These are phyloP conservation scores for Colletotrichum caudatum DNA, from an alignment of 2,329 filamentous ascomycete species.

Conservation along the genomic window DNA sequence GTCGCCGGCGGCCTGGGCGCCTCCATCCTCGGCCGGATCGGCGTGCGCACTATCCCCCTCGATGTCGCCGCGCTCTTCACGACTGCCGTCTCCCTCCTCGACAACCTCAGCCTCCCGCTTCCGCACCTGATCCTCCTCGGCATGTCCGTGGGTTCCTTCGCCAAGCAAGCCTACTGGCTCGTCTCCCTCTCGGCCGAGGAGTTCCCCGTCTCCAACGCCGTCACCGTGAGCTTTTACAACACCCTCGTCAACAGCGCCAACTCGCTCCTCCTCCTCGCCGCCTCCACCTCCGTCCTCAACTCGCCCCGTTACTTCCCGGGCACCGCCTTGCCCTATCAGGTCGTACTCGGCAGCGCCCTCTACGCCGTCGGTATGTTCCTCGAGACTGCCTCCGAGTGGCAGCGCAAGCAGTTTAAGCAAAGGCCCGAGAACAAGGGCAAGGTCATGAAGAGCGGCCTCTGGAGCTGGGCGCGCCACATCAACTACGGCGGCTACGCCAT, in stretches of 20 bases:
- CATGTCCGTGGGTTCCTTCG: constrained; percentile 63
- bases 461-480: constrained; percentile 55
- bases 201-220: constrained; percentile 58
- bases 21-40: constrained; percentile 59
- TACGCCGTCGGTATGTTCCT: constrained; percentile 65
- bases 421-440: constrained; percentile 52
- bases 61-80: constrained; percentile 53
- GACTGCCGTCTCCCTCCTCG: constrained; percentile 48
- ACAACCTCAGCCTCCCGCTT: constrained; percentile 60
- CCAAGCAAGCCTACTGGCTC: constrained; percentile 70
- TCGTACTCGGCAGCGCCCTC: constrained; percentile 61
- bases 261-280: constrained; percentile 64
- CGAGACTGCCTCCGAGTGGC: constrained; percentile 68
- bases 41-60: constrained; percentile 57
- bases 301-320: constrained; percentile 44
- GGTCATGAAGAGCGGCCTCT: constrained; percentile 54
- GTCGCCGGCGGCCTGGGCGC: constrained; percentile 54
- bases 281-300: constrained; percentile 57
- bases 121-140: constrained; percentile 63
- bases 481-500: constrained; percentile 56
- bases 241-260: constrained; percentile 66
- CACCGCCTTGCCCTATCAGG: constrained; percentile 43
- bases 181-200: constrained; percentile 60
- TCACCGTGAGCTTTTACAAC: constrained; percentile 64
- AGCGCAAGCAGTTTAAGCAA: constrained; percentile 60